Base-by-base conservation (phyloP, 495 filamentous ascomycete genomes). In the Penicillium maclennaniae region DNA sequence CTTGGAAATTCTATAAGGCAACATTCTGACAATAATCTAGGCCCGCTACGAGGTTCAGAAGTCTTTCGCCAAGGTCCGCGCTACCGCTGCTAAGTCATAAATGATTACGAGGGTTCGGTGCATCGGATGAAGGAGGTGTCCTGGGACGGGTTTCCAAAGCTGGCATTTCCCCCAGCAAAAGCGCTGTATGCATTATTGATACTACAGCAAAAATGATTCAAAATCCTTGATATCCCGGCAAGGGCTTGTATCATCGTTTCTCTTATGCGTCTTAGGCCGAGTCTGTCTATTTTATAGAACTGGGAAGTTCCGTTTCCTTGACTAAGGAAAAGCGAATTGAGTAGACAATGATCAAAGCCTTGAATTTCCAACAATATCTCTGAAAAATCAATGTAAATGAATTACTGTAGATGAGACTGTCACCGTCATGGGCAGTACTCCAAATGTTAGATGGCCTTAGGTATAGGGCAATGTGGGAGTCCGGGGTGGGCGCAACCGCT, bases 1-100 rank as follows among this genome's bases (percentile, higher is more conserved):
- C 23, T n/a, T n/a, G n/a, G n/a, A 23, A 40, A 45, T 27, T 42
- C n/a, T 23, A 39, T 1, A 46, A 43, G 38, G 45, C 26, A 20
- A 38, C 38, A 39, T 14, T 46, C 49, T 69, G 47, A 68, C 55
- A 41, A 56, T 45, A 44, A 38, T 55, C 38, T 53, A 86, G 83
- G 85, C 87, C 69, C 86, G 92, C 69, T 97, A 90, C 80, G 92
- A 96, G 81, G 86, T 95, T 75, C 88, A 85, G 76, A 97, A 96
- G 86, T 84, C 90, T 61, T 77, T 88, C 61, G 87, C 89, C 62
- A 91, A 92, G 81, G 79, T 89, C 66, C 72, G 75, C 61, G 78
- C 80, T 58, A 66, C 74, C 57, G 78, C 82, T 70, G 64, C 70
- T 59, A 79, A 81, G 70, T 68, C 73, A 68, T 81, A 76, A 67